Conservation (phyloP, 257 asterid species). For the Primulina huaijiensis region DNA sequence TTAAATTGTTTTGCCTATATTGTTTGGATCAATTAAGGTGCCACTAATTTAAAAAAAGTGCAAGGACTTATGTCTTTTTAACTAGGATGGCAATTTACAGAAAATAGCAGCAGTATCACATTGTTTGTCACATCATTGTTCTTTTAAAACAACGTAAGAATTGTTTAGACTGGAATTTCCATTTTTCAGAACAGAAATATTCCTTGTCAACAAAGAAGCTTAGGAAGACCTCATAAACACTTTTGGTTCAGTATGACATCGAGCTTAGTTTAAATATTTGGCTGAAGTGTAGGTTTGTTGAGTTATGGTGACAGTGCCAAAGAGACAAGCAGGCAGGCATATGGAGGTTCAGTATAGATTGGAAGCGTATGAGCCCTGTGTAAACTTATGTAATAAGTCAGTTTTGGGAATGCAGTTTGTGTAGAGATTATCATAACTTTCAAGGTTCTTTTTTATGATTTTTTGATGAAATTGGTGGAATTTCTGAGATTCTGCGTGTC, state of each 20-base stretch:
- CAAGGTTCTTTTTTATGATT: neutral
- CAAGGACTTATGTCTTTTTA: slow-evolving; percentile 1
- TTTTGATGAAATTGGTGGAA: neutral
- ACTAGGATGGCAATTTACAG: slow-evolving; percentile 1
- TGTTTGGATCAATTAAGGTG: too few species aligned
- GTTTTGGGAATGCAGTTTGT: neutral
- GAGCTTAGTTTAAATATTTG: neutral
- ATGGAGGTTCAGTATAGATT: neutral
- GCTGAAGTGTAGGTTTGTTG: neutral
- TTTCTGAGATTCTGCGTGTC: neutral
- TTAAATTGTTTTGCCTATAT: neutral
- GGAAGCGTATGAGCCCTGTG: neutral
- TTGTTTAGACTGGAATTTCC: slow-evolving; percentile 5
- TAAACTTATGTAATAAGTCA: too few species aligned
- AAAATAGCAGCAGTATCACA: neutral
- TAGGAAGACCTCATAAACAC: neutral
- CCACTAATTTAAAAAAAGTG: too few species aligned
- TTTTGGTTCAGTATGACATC: neutral
- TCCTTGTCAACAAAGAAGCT: neutral
- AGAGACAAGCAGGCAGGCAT: neutral
- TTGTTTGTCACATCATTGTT: slow-evolving; percentile 3
- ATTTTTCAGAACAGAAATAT: slow-evolving; percentile 10
- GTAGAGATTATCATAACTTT: neutral
- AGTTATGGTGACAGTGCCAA: neutral
- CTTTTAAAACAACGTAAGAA: neutral